These are phyloP conservation scores for Raphanus hybrid DNA, from an alignment of 441 rosid species.

Conservation along the genomic window DNA sequence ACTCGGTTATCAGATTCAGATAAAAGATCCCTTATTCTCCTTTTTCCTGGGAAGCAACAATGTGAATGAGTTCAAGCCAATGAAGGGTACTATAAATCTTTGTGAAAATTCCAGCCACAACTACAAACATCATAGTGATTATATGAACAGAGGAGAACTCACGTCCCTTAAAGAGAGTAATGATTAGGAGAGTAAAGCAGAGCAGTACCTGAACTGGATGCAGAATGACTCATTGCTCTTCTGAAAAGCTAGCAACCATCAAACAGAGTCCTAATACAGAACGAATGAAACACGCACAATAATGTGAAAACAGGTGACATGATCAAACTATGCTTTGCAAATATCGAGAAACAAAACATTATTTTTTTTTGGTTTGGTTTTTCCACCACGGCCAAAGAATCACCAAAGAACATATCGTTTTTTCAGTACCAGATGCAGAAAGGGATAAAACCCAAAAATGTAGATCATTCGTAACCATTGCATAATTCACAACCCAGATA, in stretches of 20 bases:
- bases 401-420: constrained; percentile 3
- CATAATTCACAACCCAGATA: neutral
- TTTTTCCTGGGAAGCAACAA: constrained; percentile 59
- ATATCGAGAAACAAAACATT: neutral
- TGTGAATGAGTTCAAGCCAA: constrained; percentile 18
- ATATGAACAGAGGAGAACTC: neutral
- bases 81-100: neutral
- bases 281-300: constrained; percentile 4
- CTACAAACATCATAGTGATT: neutral
- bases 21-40: constrained; percentile 76
- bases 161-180: neutral
- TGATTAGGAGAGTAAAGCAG: neutral
- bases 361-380: neutral
- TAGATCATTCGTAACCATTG: neutral
- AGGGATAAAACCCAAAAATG: neutral
- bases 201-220: constrained; percentile 39
- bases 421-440: neutral
- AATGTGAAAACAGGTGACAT: neutral
- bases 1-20: constrained; percentile 74
- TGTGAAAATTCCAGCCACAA: neutral
- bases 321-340: constrained; percentile 19
- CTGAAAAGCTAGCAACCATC: constrained; percentile 26
- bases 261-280: constrained; percentile 25
- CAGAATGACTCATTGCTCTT: constrained; percentile 45
- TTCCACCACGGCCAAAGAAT: constrained; percentile 4